Evolutionary conservation across 2,329 filamentous ascomycete genomes (phyloP), one percentile per base, ranked within the genome.

Genomic region (Microsporum canis): DNA sequence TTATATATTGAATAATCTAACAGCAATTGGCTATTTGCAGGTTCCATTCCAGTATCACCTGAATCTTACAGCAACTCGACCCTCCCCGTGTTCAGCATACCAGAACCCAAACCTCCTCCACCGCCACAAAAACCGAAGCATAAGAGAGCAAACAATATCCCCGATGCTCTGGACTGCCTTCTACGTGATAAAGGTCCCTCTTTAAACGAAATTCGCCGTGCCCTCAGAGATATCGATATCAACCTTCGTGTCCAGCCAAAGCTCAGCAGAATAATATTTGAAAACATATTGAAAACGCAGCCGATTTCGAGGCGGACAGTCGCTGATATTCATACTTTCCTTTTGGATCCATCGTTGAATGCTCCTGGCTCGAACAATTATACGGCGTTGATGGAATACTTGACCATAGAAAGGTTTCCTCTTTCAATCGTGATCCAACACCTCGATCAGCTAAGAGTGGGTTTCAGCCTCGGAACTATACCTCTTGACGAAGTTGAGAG

Each of bases 281-380:
- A 68, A 34, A 66, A 68, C 29, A 62, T 76, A 51, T 62, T 75
- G 36, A 58, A 38, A 64, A 36, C 65, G 56, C 12, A 66, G 39
- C 31, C n/a, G 14, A 51, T 31, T 41, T 63, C 41, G 39, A 14
- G 27, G 29, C 65, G 61, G 64, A 57, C 61, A 57, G 38, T 66
- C n/a, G 49, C 63, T 3, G 69, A 74, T 45, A 63, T 70, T 1
- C 56, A 71, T 27, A 53, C 62, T 6, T 76, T 76, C 55, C 57
- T 76, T 45, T 68, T 71, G 53, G 73, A 76, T 59, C 68, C 71
- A 0, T 68, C 65, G 14, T 57, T 76, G 39, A 76, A 76, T 60
- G 66, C 70, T 5, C 64, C 63, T 6, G 71, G 71, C 5, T 69
- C 74, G 4, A 68, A 69, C 1, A 76, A 76, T 62, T 75, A 73